Evolutionary conservation across 2,329 filamentous ascomycete species (phyloP), one percentile per base, ranked within the genome.

Genomic region (Trichophaea hybrida): DNA sequence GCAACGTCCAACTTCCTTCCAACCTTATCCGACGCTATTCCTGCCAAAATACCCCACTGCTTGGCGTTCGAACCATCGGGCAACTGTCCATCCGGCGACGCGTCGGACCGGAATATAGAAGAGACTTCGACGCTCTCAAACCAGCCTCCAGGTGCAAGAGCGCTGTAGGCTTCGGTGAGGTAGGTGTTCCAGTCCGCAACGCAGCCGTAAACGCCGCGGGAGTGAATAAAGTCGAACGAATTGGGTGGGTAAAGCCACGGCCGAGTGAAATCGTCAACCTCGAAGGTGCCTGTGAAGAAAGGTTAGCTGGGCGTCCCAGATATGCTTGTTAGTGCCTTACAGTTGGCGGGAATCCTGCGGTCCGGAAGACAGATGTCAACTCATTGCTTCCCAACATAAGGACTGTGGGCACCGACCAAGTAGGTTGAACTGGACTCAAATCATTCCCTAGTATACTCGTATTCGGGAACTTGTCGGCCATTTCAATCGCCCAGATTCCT

Each of bases 111-210:
- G 43, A 38, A 57, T 4, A n/a, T 17, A 43, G 66, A 56, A 1
- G 59, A 59, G 24, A 62, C 64, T 55, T 68, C 67, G 6, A 67
- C 66, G 35, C 60, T 65, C 54, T 71, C 69, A 34, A 70, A 65
- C 64, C 66, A 82, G 2, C 77, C 78, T n/a, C 79, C 80, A 0
- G 80, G 79, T 63, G 76, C 77, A 17, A 70, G 58, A 1, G 58
- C 50, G 13, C 54, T 62, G 51, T 64, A 70, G 1, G 63, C 61
- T 56, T 69, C 64, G 31, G 54, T 46, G 12, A 68, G 60, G 7
- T 69, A 46, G 8, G 37, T 44, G 13, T 62, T 38, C 70, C 69
- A 71, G 54, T 69, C 58, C 6, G n/a, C 43, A 12, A 71, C 61
- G 6, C 61, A 67, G 1, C 70, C 69, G 10, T 68, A 67, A 32